Evolutionary conservation across 306 rosid genomes (phyloP).

Genomic region (Rosa multiflora): DNA sequence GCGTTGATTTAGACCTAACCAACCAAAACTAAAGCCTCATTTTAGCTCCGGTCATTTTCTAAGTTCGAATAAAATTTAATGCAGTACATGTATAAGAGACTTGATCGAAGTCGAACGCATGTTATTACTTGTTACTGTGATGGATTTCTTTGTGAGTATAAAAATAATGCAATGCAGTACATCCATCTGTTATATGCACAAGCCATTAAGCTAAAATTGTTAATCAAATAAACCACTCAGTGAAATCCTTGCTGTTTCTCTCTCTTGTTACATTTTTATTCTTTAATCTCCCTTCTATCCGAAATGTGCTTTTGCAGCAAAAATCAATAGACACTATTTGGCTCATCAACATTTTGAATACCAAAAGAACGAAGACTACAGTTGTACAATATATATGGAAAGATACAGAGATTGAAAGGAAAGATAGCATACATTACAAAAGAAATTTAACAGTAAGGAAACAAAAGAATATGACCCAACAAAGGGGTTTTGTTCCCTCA

Average conservation of each 20-base stretch:
- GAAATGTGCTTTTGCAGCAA: background rate
- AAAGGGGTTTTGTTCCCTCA: slow-evolving; percentile 31
- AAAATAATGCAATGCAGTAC: background rate
- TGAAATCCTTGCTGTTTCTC: background rate
- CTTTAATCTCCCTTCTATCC: background rate
- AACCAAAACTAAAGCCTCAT: background rate
- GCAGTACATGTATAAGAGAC: background rate
- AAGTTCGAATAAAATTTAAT: no score
- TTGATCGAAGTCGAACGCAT: background rate
- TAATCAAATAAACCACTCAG: background rate
- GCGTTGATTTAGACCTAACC: background rate
- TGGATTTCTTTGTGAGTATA: background rate
- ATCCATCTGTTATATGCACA: background rate
- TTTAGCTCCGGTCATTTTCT: no score
- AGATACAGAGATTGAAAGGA: slow-evolving; percentile 3
- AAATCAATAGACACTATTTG: background rate
- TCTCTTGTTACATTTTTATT: background rate
- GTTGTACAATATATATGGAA: background rate
- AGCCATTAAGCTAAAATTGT: background rate
- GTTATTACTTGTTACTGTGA: background rate
- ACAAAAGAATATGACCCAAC: background rate
- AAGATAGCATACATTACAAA: background rate
- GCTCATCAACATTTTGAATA: background rate
- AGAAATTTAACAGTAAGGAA: background rate
- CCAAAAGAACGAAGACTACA: background rate